Evolutionary conservation across 805 yeast species (phyloP), one percentile per base, ranked within the genome.

Genomic region (Kregervanrija delftensis): DNA sequence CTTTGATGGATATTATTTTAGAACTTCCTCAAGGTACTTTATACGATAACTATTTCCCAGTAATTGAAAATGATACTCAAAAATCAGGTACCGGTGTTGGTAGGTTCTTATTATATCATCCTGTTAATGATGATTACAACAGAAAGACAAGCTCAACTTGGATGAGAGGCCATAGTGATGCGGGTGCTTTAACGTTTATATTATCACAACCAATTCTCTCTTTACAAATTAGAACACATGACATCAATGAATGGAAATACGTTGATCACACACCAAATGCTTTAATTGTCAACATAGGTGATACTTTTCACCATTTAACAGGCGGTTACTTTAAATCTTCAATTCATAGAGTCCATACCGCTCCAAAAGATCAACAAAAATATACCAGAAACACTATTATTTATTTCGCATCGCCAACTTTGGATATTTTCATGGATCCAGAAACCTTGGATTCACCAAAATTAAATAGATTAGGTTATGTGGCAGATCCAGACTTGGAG

Each of bases 101-200:
- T 1, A 54, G 74, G 34, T 56, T 67, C 38, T 61, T 69, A 61
- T 45, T 60, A 36, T 69, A 69, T 49, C 62, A 65, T 47, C 68
- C 64, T 31, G 61, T 61, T 32, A 52, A 55, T 31, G 57, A 58
- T 12, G 59, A 58, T 5, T 62, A 63, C 13, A 57, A 58, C 8
- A 37, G 52, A 14, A 54, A 59, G 38, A 69, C 74, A 0, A 63
- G 61, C 8, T 58, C 62, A 28, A 71, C 71, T 3, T 71, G 70
- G 69, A 57, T 73, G 30, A 60, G 76, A 40, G 78, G 77, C 3
- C 78, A 73, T 49, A 66, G 73, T 30, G 77, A 73, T 52, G 65
- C 63, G n/a, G 60, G 65, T 45, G 73, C 66, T 1, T 61, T 69
- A 39, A 58, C 73, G 1, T 67, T 68, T 44, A 67, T 69, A 17